Percentiles rank a stretch among this genome's conserved stretches.
phyloP scores from a whole-genome alignment of 805 yeast species.

The Jamesozyma lodderae region DNA sequence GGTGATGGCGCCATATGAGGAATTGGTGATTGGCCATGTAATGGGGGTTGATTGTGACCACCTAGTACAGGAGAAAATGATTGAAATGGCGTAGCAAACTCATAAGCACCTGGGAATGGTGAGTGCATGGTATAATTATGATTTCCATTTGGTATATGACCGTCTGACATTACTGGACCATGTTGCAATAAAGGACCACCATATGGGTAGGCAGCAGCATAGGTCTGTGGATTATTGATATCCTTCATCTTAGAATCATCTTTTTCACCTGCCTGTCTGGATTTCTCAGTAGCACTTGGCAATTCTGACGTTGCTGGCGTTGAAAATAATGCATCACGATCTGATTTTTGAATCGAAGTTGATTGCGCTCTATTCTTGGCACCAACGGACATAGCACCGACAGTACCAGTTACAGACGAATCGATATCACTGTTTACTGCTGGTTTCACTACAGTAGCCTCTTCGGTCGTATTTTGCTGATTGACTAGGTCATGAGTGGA shows the following conservation, averaged over 20 bases:
- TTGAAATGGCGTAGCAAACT: slow-evolving; percentile 28
- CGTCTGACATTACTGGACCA: slow-evolving; percentile 22
- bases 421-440: not conserved
- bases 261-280: slow-evolving; percentile 11
- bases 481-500: slow-evolving; percentile 19
- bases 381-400: slow-evolving; percentile 7
- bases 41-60: slow-evolving; percentile 19
- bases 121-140: slow-evolving; percentile 22
- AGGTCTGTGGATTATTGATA: slow-evolving; percentile 13
- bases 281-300: not conserved
- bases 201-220: slow-evolving; percentile 29
- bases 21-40: slow-evolving; percentile 17
- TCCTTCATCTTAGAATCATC: slow-evolving; percentile 5
- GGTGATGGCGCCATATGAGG: slow-evolving; percentile 13
- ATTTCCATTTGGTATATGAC: slow-evolving; percentile 11
- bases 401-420: not conserved
- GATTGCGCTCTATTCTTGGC: slow-evolving; percentile 23
- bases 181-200: slow-evolving; percentile 29
- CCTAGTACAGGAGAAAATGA: slow-evolving; percentile 27
- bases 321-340: slow-evolving; percentile 10
- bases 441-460: slow-evolving; percentile 2
- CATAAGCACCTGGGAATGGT: slow-evolving; percentile 27
- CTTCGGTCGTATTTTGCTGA: not conserved
- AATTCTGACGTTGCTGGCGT: slow-evolving; percentile 1
- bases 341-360: slow-evolving; percentile 21